Base-by-base conservation (phyloP, 2,329 filamentous ascomycete genomes). In the Neoarthrinium moseri region DNA sequence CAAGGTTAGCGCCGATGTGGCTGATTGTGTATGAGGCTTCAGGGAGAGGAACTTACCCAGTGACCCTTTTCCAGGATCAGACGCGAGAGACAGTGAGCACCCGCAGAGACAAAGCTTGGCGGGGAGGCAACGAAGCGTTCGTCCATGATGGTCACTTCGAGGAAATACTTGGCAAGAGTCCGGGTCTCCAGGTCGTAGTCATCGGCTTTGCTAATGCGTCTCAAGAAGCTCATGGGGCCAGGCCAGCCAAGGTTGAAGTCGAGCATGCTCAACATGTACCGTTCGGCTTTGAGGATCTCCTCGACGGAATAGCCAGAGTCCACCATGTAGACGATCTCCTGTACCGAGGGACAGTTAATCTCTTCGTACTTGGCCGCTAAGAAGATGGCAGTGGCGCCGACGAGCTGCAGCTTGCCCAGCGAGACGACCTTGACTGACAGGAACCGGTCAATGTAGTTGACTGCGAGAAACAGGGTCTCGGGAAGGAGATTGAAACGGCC, bases 311-410 rank as follows among this genome's bases (percentile, higher is more conserved):
- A 99, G 45, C 90, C 91, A 34, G 84, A 81, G 63, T 99, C 94
- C 32, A 99, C 94, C 92, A 99, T 97, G 74, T 92, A 97, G 49
- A 96, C 88, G 60, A 99, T 95, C 73, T 99, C 94, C 51, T 87
- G 81, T 18, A 99, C 84, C 1, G 92, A 96, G 20, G 91, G 94
- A 67, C 91, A 96, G 69, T 96, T 95, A 73, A 99, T 96, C 72
- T 99, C 94, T 68, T 99, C 94, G 63, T 96, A 99, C 71, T 99
- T 99, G 57, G 94, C 89, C 11, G 94, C 94, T 50, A 99, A 86
- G 59, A 97, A 91, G 55, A 99, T 87, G 21, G 94, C 94, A 4
- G 94, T 97, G 18, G 94, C 92, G 37, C 94, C 94, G 42, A 97
- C 94, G 13, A 99, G 82, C 71, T 99, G 94, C 36, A 99, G 78